Evolutionary conservation across 1,284 basidiomycete species (phyloP).

Genomic region (Peniophora sp.): DNA sequence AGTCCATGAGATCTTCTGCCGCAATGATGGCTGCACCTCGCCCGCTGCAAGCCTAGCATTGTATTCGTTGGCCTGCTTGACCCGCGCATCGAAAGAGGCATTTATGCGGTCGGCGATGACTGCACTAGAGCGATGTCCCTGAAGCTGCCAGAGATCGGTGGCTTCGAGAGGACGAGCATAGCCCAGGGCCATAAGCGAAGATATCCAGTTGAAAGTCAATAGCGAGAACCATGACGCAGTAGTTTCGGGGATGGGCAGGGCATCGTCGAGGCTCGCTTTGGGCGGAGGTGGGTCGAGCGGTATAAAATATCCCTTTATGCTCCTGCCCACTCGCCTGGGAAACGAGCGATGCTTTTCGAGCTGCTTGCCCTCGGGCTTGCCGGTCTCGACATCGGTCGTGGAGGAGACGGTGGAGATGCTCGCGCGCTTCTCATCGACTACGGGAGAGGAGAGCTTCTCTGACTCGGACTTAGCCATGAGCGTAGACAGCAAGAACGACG

Average conservation of each 20-base stretch:
- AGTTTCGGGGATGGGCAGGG: conserved; percentile 40
- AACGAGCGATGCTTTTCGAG: no score
- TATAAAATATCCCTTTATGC: conserved; percentile 13
- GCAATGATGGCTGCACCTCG: conserved; percentile 51
- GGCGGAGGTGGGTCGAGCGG: conserved; percentile 32
- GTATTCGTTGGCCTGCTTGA: conserved; percentile 55
- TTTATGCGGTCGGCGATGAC: conserved; percentile 58
- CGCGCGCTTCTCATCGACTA: no score
- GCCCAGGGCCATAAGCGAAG: conserved; percentile 59
- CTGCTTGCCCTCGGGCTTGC: no score
- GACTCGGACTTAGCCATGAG: no score
- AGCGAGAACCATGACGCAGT: conserved; percentile 41
- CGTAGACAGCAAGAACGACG: no score
- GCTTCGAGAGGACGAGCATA: conserved; percentile 78
- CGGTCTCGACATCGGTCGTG: no score
- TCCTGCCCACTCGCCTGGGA: conserved; percentile 3
- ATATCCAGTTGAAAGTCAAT: conserved; percentile 70
- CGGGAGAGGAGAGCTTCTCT: no score
- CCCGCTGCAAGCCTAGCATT: conserved; percentile 62
- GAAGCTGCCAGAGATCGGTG: conserved; percentile 80
- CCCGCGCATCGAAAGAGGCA: conserved; percentile 57
- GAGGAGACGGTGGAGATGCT: no score
- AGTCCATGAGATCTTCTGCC: conserved; percentile 48
- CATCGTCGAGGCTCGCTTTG: conserved; percentile 46
- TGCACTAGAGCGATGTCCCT: conserved; percentile 49